Percentiles rank a stretch among this genome's conserved stretches.
Evolutionary conservation across 495 filamentous ascomycete species (phyloP).

Genomic region (Annulohypoxylon bovei): DNA sequence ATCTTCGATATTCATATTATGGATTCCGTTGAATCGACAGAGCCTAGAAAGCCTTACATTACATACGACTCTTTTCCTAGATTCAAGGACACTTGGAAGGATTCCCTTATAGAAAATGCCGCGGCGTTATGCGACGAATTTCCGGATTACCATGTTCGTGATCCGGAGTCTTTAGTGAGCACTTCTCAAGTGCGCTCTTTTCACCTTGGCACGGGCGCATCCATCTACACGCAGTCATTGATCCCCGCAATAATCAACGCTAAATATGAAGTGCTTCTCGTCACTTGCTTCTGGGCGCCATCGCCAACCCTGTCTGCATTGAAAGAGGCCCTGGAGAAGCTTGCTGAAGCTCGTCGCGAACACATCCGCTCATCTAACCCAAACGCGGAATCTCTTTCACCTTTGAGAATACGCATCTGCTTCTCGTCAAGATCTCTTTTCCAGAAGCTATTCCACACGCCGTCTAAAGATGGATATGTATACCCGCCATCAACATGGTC

Average conservation of each 20-base stretch:
- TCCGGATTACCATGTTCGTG: conserved; percentile 45
- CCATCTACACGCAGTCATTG: conserved; percentile 61
- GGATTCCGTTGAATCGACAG: not conserved
- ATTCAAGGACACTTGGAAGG: conserved; percentile 39
- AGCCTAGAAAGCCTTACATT: not conserved
- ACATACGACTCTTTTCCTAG: conserved; percentile 16
- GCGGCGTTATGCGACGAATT: conserved; percentile 33
- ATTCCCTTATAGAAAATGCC: conserved; percentile 6
- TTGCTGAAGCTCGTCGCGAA: conserved; percentile 55
- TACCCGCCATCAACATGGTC: conserved; percentile 67
- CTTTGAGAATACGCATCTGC: conserved; percentile 65
- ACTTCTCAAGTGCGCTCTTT: conserved; percentile 59
- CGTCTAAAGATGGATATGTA: conserved; percentile 62
- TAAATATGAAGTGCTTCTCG: conserved; percentile 70
- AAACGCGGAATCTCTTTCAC: conserved; percentile 1
- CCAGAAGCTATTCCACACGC: conserved; percentile 76
- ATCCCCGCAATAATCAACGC: conserved; percentile 67
- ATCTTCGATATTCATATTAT: not conserved
- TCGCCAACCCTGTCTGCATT: conserved; percentile 64
- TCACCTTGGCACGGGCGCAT: conserved; percentile 65
- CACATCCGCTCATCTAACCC: conserved; percentile 34
- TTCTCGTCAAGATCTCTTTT: conserved; percentile 72
- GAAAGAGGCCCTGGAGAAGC: conserved; percentile 56
- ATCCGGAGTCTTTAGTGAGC: conserved; percentile 54
- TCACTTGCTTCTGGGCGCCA: conserved; percentile 80